A percentile compares a stretch with the other conserved stretches of the same genome.
Conservation (phyloP, 2,329 filamentous ascomycete genomes). For the Sporothrix luriei region DNA sequence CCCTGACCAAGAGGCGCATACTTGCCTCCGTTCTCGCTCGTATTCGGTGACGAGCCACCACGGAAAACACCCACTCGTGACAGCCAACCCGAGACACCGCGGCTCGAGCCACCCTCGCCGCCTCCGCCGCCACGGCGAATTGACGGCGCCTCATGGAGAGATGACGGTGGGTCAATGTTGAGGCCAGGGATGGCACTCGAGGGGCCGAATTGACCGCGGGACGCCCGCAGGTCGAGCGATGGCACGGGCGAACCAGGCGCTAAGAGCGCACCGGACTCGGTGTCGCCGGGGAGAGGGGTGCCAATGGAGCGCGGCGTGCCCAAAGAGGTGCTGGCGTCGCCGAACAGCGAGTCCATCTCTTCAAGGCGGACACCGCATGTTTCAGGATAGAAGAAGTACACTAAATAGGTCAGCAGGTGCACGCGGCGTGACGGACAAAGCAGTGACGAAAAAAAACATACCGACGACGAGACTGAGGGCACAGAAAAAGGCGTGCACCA, state of each 20-base stretch:
- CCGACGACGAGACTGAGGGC: constrained; percentile 93
- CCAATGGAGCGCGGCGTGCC: constrained; percentile 72
- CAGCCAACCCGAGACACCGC: constrained; percentile 55
- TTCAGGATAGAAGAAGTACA: constrained; percentile 97
- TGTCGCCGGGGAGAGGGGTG: constrained; percentile 73
- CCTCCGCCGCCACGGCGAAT: constrained; percentile 35
- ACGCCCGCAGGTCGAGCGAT: constrained; percentile 69
- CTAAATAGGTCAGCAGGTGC: constrained; percentile 50
- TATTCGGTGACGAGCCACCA: constrained; percentile 41
- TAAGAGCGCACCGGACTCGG: constrained; percentile 80
- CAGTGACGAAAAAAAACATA: constrained; percentile 74
- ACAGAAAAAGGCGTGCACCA: constrained; percentile 96
- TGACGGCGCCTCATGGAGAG: constrained; percentile 49
- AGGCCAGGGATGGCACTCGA: constrained; percentile 76
- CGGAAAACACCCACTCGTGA: constrained; percentile 47
- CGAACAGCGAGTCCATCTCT: constrained; percentile 94
- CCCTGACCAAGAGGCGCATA: constrained; percentile 49
- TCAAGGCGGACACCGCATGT: constrained; percentile 93
- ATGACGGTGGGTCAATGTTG: constrained; percentile 75
- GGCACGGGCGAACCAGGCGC: constrained; percentile 76
- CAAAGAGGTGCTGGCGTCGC: constrained; percentile 82
- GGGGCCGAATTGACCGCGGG: constrained; percentile 54
- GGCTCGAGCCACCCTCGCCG: constrained; percentile 42
- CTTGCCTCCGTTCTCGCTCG: constrained; percentile 42
- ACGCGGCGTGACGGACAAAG: constrained; percentile 57